Evolutionary conservation across 768 basidiomycete genomes (phyloP), one percentile per base, ranked within the genome.

Genomic region (Mrakia gelida): DNA sequence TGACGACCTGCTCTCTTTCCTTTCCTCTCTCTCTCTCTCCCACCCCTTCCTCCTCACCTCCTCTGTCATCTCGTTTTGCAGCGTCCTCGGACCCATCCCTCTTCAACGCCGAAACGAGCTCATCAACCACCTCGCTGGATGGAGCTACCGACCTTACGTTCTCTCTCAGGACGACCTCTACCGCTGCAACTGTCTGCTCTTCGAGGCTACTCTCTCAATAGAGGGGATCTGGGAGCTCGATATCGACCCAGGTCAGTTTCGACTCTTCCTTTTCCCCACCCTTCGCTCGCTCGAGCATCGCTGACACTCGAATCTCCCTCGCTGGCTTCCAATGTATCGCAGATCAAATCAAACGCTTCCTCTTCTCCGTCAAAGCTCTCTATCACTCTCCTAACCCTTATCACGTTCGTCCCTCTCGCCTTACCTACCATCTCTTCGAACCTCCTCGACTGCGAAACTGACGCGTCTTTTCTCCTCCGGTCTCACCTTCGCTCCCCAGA

Each of bases 371-470:
- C n/a, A 90, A 91, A n/a, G 89, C 89, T 41, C 91, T 96, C 72
- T 99, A 99, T 84, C 92, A 95, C 79, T 88, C 89, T 73, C 90
- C 91, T 77, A 98, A 98, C 85, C 91, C 92, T 38, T 99, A 99
- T 84, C 97, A 99, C 87, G 63, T 65, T 38, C 8, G 30, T 65
- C 32, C 13, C 9, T 59, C 59, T 16, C 26, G 0, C 26, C 26
- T 23, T 5, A 32, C 30, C 62, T 30, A n/a, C n/a, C 30, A 45
- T 10, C 15, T 10, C 45, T 45, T 45, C 45, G 11, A 45, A 45
- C 11, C 45, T 15, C 45, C 11, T 3, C 30, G 3, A 2, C 15
- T 8, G 8, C 62, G 26, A 63, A 30, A 8, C 59, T 18, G 49
- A 52, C 49, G 49, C 49, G 49, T 52, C 45, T 45, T 45, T 13